Evolutionary conservation across 2,329 filamentous ascomycete genomes (phyloP), one percentile per base, ranked within the genome.

Genomic region (Trichoderma citrinoviride): DNA sequence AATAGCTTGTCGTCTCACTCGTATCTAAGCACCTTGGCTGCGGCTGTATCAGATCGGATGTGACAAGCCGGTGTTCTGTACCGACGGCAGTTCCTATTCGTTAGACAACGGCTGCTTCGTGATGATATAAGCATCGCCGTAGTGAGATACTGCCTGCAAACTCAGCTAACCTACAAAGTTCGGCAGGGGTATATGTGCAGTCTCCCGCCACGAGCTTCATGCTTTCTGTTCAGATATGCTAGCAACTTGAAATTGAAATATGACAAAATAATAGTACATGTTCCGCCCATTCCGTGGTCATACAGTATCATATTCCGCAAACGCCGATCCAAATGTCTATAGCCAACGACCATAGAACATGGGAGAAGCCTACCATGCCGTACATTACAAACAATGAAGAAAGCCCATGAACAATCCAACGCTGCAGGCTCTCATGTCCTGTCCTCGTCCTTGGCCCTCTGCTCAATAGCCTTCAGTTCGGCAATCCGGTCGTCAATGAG

Each of bases 401-500:
- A 15, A 21, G 44, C 17, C 12, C 25, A 19, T 7, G 29, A 33
- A 19, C 15, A 15, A 27, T 27, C 2, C n/a, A 29, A 6, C 12
- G 5, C 29, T n/a, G 2, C 8, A 43, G 7, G 25, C 21, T 47
- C 46, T 67, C 46, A 65, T 17, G 33, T 25, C 33, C 27, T 60
- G 15, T 25, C 54, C 14, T 64, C 52, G 33, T 37, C 3, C 15
- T 63, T 41, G 25, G 19, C 19, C 8, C 6, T 58, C 33, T 23
- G 65, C 64, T 61, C 70, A 68, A 21, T 19, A 25, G 49, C 2
- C 3, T 10, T 62, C 2, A 81, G 60, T 50, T 77, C 75, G 1
- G 73, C 83, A 69, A 95, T 91, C 71, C 86, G 87, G 61, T 94
- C 91, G 71, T 95, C 90, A 41, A 94, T 81, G 5, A 95, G 75